Conservation (phyloP, 208 protist genomes). For the Trypanosoma congolense region DNA sequence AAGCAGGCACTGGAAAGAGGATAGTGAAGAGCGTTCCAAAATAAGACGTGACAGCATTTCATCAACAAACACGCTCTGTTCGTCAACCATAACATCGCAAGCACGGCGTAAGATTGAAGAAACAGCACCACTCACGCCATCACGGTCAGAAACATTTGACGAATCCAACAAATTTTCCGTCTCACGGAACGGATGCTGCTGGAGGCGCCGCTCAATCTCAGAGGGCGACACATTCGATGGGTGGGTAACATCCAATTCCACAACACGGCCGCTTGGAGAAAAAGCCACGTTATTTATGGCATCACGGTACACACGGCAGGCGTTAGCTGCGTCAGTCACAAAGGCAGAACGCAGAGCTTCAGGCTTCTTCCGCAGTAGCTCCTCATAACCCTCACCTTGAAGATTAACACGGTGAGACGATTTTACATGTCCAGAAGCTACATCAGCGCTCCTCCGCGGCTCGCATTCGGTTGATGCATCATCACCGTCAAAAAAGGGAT, state of each 20-base stretch:
- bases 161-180: background rate
- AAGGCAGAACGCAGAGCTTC: slow-evolving; percentile 12
- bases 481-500: background rate
- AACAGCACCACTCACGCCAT: background rate
- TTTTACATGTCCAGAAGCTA: background rate
- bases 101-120: background rate
- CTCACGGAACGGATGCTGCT: slow-evolving; percentile 1
- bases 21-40: slow-evolving; percentile 1
- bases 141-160: background rate
- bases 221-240: background rate
- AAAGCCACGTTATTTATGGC: slow-evolving; percentile 12
- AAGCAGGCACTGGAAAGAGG: background rate
- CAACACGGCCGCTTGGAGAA: background rate
- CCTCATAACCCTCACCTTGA: background rate
- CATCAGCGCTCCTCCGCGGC: background rate
- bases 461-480: background rate
- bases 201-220: background rate
- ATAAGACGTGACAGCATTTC: slow-evolving; percentile 4
- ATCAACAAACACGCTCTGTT: background rate
- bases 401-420: slow-evolving; percentile 3
- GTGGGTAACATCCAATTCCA: slow-evolving; percentile 12
- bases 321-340: slow-evolving; percentile 5
- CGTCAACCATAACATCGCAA: background rate
- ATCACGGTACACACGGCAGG: slow-evolving; percentile 1
- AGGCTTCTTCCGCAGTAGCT: background rate